Base-by-base conservation (phyloP, 768 basidiomycete species). In the Pisolithus sp. region DNA sequence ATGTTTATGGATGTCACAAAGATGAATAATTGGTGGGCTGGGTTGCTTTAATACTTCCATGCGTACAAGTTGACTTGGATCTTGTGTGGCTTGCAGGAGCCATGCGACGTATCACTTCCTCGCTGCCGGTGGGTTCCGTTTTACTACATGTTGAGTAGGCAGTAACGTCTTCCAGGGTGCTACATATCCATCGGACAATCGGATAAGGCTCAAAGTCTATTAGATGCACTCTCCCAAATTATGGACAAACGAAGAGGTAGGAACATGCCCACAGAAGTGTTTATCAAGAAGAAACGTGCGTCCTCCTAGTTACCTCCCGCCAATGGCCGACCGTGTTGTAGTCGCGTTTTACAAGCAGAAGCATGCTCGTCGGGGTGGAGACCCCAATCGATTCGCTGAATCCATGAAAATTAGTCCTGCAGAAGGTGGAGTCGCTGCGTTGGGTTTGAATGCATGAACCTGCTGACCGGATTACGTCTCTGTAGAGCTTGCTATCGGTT, bases 21-120 rank as follows among this genome's bases (percentile, higher is more conserved):
- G 55, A 59, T 88, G 53, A 91, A 89, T 60, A 80, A 71, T 42
- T 90, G 89, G 89, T 82, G 31, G 6, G 74, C 31, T 21, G 7
- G 24, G 13, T n/a, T 13, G 2, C 44, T 30, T 18, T 17, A 9
- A 56, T 24, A 10, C 8, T 0, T 20, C 6, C 13, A 17, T 15
- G 18, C 28, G 31, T 24, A 12, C 47, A 2, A 51, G 41, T 41
- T 18, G 7, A 34, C 31, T 13, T 6, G 7, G 8, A 2, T 9
- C 8, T 41, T 20, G 48, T 17, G 2, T 36, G 30, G 37, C 17
- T 48, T 17, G 7, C 56, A 86, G 85, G 86, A 84, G 82, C 60
- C 87, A 86, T 48, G 86, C 77, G 2, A 90, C 89, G 9, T 90
- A 90, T 64, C 81, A 82, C 57, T 88, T 84, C 62, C 77, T 89